A percentile compares a stretch with the other conserved stretches of the same genome.
phyloP scores from a whole-genome alignment of 2,329 filamentous ascomycete genomes.

The Thielaviopsis musarum region DNA sequence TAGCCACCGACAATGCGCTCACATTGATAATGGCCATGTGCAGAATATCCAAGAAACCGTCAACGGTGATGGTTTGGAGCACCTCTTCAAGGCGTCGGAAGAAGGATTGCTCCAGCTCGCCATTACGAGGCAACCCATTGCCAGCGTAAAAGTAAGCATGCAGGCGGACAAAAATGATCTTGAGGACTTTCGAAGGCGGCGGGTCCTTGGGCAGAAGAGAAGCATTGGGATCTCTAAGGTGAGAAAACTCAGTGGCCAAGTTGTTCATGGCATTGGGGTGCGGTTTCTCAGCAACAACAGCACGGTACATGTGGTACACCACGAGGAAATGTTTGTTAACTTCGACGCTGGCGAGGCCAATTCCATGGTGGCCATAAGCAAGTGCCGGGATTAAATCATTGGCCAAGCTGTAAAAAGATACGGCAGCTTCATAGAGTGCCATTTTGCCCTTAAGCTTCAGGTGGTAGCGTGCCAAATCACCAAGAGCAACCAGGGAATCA shows the following conservation, averaged over 20 bases:
- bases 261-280: constrained; percentile 61
- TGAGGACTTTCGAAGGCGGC: constrained; percentile 42
- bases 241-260: constrained; percentile 59
- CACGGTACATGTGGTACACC: constrained; percentile 79
- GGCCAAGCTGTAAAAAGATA: constrained; percentile 74
- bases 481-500: constrained; percentile 67
- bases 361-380: constrained; percentile 75
- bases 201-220: constrained; percentile 16
- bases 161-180: constrained; percentile 69
- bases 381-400: constrained; percentile 61
- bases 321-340: constrained; percentile 67
- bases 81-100: constrained; percentile 49
- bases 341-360: constrained; percentile 68
- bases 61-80: background rate
- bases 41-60: constrained; percentile 3
- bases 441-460: constrained; percentile 55
- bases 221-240: constrained; percentile 22
- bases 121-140: constrained; percentile 53
- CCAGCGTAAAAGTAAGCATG: constrained; percentile 75
- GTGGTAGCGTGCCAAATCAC: constrained; percentile 80
- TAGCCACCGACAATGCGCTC: constrained; percentile 60
- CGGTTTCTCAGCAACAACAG: constrained; percentile 56
- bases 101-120: constrained; percentile 74
- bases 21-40: constrained; percentile 68
- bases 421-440: constrained; percentile 60